A percentile compares a stretch with the other conserved stretches of the same genome.
These are phyloP conservation scores for Calonectria henricotiae DNA, from an alignment of 2,329 filamentous ascomycete genomes.

Conservation along the genomic window DNA sequence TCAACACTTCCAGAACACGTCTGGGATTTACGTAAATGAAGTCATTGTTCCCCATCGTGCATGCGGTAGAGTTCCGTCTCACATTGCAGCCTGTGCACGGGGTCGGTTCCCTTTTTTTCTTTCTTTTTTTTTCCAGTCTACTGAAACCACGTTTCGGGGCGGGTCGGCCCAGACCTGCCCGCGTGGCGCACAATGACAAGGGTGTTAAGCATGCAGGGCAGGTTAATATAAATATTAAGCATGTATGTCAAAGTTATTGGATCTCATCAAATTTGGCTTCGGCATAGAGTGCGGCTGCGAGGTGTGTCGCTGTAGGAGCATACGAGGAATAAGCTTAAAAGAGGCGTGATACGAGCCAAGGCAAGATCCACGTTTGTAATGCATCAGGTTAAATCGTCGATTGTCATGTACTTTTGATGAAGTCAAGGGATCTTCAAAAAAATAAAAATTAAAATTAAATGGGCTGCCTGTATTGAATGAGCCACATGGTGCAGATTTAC, in stretches of 20 bases:
- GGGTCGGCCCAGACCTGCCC: not conserved
- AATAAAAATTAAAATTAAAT: no score
- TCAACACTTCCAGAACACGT: no score
- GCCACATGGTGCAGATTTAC: no score
- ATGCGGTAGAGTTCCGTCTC: no score
- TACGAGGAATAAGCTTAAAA: constrained; percentile 6
- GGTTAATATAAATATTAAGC: no score
- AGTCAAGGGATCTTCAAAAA: no score
- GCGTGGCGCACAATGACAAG: not conserved
- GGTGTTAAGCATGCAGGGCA: not conserved
- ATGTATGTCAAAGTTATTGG: not conserved
- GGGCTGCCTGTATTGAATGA: no score
- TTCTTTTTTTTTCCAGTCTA: not conserved
- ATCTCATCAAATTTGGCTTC: not conserved
- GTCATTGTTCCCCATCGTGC: no score
- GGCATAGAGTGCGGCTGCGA: not conserved
- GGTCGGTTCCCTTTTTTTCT: no score
- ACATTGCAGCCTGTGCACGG: not conserved
- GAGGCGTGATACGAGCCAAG: not conserved
- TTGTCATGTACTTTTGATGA: not conserved
- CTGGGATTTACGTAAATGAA: no score
- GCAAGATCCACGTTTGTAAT: not conserved
- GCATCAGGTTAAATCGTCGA: not conserved
- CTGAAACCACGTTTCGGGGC: constrained; percentile 17
- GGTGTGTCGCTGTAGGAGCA: not conserved